Evolutionary conservation across 2,329 filamentous ascomycete species (phyloP).

Genomic region (Penicillium sp.): DNA sequence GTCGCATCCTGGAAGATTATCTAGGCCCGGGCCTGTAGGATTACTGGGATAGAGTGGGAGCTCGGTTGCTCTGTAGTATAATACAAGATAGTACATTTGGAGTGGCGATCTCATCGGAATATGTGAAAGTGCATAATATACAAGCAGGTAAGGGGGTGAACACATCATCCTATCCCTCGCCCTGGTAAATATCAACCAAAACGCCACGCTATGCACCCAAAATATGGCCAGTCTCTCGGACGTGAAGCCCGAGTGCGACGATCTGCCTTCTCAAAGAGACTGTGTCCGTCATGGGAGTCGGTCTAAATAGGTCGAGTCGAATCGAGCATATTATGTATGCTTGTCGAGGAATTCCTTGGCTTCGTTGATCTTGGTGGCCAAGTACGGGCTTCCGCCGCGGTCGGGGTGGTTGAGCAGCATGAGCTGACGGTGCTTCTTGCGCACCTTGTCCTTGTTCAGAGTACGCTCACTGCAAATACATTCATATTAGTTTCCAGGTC

Average conservation of each 20-base stretch:
- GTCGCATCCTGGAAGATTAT: not conserved
- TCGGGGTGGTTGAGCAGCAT: conserved; percentile 98
- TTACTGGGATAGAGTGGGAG: not conserved
- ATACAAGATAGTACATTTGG: conserved; percentile 44
- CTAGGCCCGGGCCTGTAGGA: not conserved
- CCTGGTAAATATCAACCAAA: conserved; percentile 32
- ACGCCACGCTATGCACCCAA: conserved; percentile 44
- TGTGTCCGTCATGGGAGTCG: not conserved
- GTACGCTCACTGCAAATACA: conserved; percentile 67
- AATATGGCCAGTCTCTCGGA: conserved; percentile 27
- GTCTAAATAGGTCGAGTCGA: not conserved
- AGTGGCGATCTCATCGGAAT: conserved; percentile 62
- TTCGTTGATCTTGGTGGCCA: conserved; percentile 97
- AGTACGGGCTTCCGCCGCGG: conserved; percentile 90
- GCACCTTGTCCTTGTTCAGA: conserved; percentile 86
- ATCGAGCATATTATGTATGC: conserved; percentile 33
- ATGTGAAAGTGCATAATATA: conserved; percentile 55
- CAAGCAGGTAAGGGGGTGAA: conserved; percentile 56
- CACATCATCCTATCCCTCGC: conserved; percentile 14
- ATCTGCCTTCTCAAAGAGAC: not conserved
- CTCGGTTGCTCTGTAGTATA: not conserved
- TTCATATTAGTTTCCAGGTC: conserved; percentile 8
- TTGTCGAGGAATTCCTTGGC: conserved; percentile 96
- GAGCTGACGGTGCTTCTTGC: conserved; percentile 89
- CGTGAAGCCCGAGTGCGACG: conserved; percentile 8